Evolutionary conservation across 1,139 yeast species (phyloP).

Genomic region (Protomyces inundatus): DNA sequence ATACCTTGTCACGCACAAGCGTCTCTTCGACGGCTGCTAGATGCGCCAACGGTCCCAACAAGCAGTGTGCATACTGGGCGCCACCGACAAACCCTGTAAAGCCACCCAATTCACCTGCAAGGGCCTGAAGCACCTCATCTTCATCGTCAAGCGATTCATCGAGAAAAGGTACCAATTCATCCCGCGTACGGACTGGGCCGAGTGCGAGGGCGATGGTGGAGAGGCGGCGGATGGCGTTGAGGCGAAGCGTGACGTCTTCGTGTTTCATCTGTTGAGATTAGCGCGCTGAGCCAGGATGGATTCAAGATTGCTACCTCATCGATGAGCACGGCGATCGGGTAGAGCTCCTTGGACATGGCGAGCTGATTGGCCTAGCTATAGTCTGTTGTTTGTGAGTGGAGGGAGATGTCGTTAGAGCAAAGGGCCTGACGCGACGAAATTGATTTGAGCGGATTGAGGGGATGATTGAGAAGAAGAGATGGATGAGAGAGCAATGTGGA

Average conservation of each 20-base stretch:
- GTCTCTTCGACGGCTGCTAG: slow-evolving; percentile 96
- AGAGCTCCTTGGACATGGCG: slow-evolving; percentile 49
- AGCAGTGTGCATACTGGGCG: slow-evolving; percentile 62
- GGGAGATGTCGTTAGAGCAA: too few species aligned
- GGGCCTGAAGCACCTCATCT: slow-evolving; percentile 91
- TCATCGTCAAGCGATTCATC: slow-evolving; percentile 96
- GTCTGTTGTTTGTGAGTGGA: too few species aligned
- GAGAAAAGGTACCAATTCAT: slow-evolving; percentile 83
- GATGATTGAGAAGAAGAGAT: too few species aligned
- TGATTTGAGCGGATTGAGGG: too few species aligned
- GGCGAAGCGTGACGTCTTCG: slow-evolving; percentile 89
- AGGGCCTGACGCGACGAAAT: too few species aligned
- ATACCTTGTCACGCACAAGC: slow-evolving; percentile 74
- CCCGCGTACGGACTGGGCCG: slow-evolving; percentile 88
- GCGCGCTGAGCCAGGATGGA: neutral
- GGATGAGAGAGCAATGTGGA: too few species aligned
- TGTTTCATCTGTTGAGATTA: slow-evolving; percentile 42
- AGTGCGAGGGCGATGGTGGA: slow-evolving; percentile 93
- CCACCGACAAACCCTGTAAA: slow-evolving; percentile 91
- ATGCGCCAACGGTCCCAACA: slow-evolving; percentile 80
- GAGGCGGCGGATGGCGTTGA: slow-evolving; percentile 89
- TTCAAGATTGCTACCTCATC: slow-evolving; percentile 63
- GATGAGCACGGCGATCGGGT: slow-evolving; percentile 92
- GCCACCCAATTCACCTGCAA: slow-evolving; percentile 83
- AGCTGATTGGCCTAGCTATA: too few species aligned